Evolutionary conservation across 257 asterid genomes (phyloP), one percentile per base, ranked within the genome.

Genomic region (Coffea canephora): DNA sequence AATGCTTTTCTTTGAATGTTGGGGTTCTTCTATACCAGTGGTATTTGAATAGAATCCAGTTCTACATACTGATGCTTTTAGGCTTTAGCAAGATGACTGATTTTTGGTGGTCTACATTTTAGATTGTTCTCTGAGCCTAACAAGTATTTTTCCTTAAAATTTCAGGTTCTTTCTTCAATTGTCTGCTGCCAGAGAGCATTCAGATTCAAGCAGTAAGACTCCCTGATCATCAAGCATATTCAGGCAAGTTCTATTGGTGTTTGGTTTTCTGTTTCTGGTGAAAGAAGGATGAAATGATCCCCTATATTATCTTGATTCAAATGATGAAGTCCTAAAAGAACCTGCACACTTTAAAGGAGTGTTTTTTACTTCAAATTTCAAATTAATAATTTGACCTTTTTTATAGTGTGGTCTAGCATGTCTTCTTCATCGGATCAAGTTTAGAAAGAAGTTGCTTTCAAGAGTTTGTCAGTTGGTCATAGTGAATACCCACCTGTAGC

Each of bases 101-200:
- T 8, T 34, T 66, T 12, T 21, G 31, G 49, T 78, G 13, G 14
- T 59, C 65, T 18, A 66, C 25, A 4, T 75, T 75, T 57, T 7
- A 10, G 5, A 39, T 21, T 61, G 25, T 39, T 43, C 25, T 18
- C 52, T 25, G 10, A 0, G 69, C 39, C 25, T 50, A 34, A 39
- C 46, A 3, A 3, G 14, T 34, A 43, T 9, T 69, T 21, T 45
- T 1, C 45, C 65, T 74, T 84, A 69, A 77, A 77, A 59, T 77
- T 83, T 82, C 93, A 94, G 98, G 98, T 82, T 90, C 97, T 78
- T 91, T 92, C 85, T 94, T 97, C 86, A 94, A 87, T 83, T 94
- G 97, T 80, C 84, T 94, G 77, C 90, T 94, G 77, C 97, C 97
- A 55, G 98, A 92, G 87, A 91, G 85, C 81, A 85, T 94, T 83